These are phyloP conservation scores for Populus alba DNA, from an alignment of 345 rosid species.

Conservation along the genomic window DNA sequence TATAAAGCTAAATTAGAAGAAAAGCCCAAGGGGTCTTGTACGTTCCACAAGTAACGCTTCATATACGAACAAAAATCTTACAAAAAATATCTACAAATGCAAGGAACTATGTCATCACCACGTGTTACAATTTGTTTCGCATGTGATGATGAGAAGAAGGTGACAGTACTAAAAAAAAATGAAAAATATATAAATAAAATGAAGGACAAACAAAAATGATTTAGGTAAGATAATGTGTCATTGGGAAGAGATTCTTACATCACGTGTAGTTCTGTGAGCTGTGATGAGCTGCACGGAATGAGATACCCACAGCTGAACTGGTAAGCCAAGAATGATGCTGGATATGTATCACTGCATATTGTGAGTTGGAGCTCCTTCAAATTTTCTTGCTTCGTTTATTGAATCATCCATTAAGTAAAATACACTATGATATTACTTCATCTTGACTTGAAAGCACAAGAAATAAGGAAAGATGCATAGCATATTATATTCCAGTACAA, in stretches of 20 bases:
- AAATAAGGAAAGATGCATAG: neutral
- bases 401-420: neutral
- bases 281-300: neutral
- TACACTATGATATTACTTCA: neutral
- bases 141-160: neutral
- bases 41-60: neutral
- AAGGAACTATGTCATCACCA: neutral
- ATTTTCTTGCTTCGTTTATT: neutral
- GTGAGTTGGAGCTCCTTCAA: neutral
- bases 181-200: neutral
- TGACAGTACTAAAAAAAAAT: neutral
- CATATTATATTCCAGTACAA: neutral
- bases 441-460: neutral
- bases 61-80: neutral
- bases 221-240: neutral
- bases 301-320: neutral
- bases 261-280: neutral
- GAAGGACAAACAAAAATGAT: neutral
- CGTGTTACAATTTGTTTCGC: neutral
- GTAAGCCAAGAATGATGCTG: neutral
- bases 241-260: conserved; percentile 7
- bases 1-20: neutral
- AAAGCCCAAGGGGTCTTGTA: neutral
- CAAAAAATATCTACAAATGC: neutral
- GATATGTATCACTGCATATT: neutral